phyloP scores from a whole-genome alignment of 139 green algal species.

The Picochlorum costavermella region DNA sequence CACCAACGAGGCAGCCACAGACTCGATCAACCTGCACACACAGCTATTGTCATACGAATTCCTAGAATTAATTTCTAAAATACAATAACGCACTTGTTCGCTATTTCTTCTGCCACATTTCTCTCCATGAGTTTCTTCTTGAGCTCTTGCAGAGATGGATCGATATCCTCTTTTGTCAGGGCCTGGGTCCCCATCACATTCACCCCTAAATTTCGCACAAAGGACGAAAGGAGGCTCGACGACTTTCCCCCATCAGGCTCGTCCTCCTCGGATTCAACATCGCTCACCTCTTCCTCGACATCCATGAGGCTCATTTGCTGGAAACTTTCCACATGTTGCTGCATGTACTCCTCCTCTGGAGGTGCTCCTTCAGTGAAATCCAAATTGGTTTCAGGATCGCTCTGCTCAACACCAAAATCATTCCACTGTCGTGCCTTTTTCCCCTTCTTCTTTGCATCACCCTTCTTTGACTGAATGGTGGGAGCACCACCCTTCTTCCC shows the following conservation, averaged over 20 bases:
- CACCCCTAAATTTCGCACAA: conserved; percentile 59
- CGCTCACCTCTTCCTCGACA: conserved; percentile 34
- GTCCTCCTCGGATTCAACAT: conserved; percentile 16
- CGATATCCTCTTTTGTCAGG: conserved; percentile 73
- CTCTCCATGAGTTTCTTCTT: conserved; percentile 92
- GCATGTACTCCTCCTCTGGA: background rate
- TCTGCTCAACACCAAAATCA: background rate
- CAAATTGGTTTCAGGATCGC: conserved; percentile 14
- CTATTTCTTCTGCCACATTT: conserved; percentile 96
- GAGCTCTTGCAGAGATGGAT: conserved; percentile 72
- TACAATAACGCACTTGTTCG: conserved; percentile 41
- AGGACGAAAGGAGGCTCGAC: conserved; percentile 60
- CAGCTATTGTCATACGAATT: too few species aligned
- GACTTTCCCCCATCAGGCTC: conserved; percentile 10
- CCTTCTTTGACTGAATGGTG: background rate
- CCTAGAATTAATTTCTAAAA: conserved; percentile 2
- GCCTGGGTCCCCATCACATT: conserved; percentile 67
- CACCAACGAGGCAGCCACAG: conserved; percentile 65
- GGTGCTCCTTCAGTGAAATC: conserved; percentile 35
- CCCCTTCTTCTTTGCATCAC: conserved; percentile 7
- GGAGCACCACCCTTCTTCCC: conserved; percentile 17
- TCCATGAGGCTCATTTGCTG: conserved; percentile 33
- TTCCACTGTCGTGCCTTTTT: conserved; percentile 31
- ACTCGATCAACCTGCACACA: conserved; percentile 44
- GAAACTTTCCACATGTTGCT: conserved; percentile 6